A percentile compares a stretch with the other conserved stretches of the same genome.
These are phyloP conservation scores for Thalassiosira ordinaria DNA, from an alignment of 352 stramenopile species.

Conservation along the genomic window DNA sequence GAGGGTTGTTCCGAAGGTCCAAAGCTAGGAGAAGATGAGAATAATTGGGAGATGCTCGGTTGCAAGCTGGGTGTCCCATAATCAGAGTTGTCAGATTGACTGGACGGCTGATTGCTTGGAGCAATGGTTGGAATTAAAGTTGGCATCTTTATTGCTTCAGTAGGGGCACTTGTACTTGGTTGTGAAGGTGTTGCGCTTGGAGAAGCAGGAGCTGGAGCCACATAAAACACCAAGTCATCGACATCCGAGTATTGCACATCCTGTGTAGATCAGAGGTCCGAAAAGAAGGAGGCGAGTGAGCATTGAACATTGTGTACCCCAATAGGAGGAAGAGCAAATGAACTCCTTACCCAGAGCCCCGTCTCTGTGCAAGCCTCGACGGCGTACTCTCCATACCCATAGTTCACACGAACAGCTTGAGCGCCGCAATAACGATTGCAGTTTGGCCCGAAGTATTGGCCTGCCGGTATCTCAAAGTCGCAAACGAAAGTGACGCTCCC, in stretches of 20 bases:
- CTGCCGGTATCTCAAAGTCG: not conserved
- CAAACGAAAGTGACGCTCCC: not conserved
- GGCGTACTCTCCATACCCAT: constrained; percentile 6
- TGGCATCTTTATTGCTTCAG: too few relatives aligned
- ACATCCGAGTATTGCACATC: not conserved
- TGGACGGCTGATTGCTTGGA: too few relatives aligned
- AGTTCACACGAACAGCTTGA: not conserved
- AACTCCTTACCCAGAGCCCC: not conserved
- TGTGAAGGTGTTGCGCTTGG: too few relatives aligned
- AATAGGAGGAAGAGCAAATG: not conserved
- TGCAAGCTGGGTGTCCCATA: too few relatives aligned
- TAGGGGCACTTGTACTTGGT: too few relatives aligned
- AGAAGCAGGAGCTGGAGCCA: not conserved
- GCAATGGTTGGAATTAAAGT: too few relatives aligned
- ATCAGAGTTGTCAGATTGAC: too few relatives aligned
- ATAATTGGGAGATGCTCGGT: too few relatives aligned
- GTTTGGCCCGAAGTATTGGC: not conserved
- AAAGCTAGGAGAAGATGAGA: too few relatives aligned
- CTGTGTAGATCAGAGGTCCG: not conserved
- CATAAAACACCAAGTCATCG: not conserved
- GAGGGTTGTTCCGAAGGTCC: too few relatives aligned
- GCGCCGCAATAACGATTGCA: not conserved
- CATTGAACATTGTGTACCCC: not conserved
- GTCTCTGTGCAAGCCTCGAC: not conserved
- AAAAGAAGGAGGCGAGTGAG: not conserved